These are phyloP conservation scores for Aspergillus puulaauensis DNA, from an alignment of 2,329 filamentous ascomycete genomes.

Conservation along the genomic window DNA sequence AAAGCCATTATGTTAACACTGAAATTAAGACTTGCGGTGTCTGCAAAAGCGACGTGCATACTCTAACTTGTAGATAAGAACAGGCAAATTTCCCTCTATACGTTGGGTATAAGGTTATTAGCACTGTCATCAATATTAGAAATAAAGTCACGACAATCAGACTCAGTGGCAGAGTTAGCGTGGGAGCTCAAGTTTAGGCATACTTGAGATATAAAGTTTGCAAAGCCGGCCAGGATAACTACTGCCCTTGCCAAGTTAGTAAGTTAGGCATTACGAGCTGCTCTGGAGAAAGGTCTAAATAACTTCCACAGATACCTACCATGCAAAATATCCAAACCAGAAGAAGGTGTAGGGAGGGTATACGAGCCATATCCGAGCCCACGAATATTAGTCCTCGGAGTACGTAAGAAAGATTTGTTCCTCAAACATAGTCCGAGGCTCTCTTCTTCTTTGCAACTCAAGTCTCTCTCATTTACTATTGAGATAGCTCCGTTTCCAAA, in stretches of 20 bases:
- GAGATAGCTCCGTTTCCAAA: too few relatives aligned
- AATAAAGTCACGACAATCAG: conserved; percentile 33
- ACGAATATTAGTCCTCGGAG: conserved; percentile 45
- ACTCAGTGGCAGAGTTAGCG: conserved; percentile 45
- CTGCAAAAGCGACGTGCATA: conserved; percentile 63
- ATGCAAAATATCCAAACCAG: too few relatives aligned
- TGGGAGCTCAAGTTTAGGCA: conserved; percentile 61
- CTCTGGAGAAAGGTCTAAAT: too few relatives aligned
- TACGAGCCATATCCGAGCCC: conserved; percentile 55
- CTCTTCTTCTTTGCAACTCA: too few relatives aligned
- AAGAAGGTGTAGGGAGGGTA: conserved; percentile 54
- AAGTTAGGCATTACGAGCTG: conserved; percentile 30
- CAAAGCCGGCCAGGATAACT: conserved; percentile 46
- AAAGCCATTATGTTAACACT: conserved; percentile 65
- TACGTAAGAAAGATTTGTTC: too few relatives aligned
- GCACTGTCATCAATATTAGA: conserved; percentile 59
- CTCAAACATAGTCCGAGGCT: too few relatives aligned
- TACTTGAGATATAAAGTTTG: conserved; percentile 52
- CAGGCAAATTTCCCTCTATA: conserved; percentile 21
- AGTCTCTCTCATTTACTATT: too few relatives aligned
- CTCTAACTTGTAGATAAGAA: conserved; percentile 50
- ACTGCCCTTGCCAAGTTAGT: conserved; percentile 29
- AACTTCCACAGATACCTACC: too few relatives aligned
- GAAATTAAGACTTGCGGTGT: conserved; percentile 64
- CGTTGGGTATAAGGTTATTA: conserved; percentile 67